Base-by-base conservation (phyloP, 2,329 filamentous ascomycete genomes). In the Aspergillus latus region DNA sequence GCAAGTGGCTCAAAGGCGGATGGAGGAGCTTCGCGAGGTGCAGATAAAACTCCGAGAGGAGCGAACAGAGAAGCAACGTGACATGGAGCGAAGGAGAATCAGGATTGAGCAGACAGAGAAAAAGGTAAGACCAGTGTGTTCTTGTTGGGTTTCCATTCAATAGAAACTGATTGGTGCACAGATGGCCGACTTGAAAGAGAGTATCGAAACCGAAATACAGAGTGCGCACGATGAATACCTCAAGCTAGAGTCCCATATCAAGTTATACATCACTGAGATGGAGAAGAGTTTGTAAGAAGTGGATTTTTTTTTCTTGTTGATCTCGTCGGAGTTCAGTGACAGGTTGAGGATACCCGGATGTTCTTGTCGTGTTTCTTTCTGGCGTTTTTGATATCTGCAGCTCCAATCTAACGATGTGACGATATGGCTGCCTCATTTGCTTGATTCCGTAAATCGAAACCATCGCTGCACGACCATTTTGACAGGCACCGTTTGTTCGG, bases 261-360 rank as follows among this genome's bases (percentile, higher is more conserved):
- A 92, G 76, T 81, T 97, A 60, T 99, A 99, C 79, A 96, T 99
- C 69, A 96, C 90, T 4, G 94, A 99, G 81, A 97, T 99, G 92
- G 94, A 97, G 76, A 92, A 97, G 76, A 88, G 87, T 55, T 84
- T 94, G 59, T 78, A 72, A 57, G n/a, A 48, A 52, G 54, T 45
- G 51, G 57, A 59, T 58, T 49, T 29, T 43, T n/a, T 16, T 32
- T 26, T 21, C 21, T 64, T 34, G 32, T 7, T 37, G 10, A 29
- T 21, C 21, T 21, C 37, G 37, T 56, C 64, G 72, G 70, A 73
- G 72, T 74, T 74, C 55, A 66, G 60, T 60, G 64, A 64, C 67
- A 59, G 60, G 63, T 63, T 68, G 68, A 70, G 70, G 73, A 76
- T 75, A 74, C 74, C 74, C 72, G 60, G 65, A 60, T 62, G 62